phyloP scores from a whole-genome alignment of 129 eudicot species.

The Heracleum sosnowskyi region DNA sequence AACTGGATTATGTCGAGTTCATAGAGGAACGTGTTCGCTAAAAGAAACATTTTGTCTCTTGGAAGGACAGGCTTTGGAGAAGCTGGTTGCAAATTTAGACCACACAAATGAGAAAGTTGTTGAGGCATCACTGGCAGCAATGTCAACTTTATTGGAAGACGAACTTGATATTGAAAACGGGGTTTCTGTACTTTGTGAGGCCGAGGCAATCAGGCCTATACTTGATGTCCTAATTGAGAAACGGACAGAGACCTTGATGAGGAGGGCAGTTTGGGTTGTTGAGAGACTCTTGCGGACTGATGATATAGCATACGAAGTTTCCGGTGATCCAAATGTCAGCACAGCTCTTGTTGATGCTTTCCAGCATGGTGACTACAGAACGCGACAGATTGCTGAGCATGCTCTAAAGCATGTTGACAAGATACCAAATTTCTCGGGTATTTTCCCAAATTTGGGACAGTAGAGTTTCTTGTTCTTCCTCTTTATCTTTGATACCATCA shows the following conservation, averaged over 20 bases:
- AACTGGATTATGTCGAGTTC: conserved; percentile 68
- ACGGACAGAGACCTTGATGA: conserved; percentile 48
- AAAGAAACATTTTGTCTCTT: conserved; percentile 71
- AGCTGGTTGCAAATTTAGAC: conserved; percentile 71
- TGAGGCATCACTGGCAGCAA: conserved; percentile 86
- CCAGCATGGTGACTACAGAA: conserved; percentile 68
- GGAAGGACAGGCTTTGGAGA: conserved; percentile 77
- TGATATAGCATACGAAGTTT: conserved; percentile 57
- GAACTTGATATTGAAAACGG: conserved; percentile 71
- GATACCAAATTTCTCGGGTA: conserved; percentile 77
- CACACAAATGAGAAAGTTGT: conserved; percentile 74
- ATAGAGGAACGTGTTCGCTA: conserved; percentile 54
- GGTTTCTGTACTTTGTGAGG: conserved; percentile 46
- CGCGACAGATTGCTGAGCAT: conserved; percentile 81
- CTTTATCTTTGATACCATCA: neutral
- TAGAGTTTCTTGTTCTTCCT: neutral
- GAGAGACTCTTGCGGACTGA: conserved; percentile 65
- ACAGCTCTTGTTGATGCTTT: conserved; percentile 83
- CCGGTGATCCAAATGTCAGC: conserved; percentile 62
- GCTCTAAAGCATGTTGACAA: conserved; percentile 74
- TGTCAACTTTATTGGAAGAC: conserved; percentile 79
- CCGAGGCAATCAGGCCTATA: conserved; percentile 64
- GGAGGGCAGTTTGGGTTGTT: conserved; percentile 81
- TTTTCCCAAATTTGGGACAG: conserved; percentile 45
- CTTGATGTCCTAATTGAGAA: conserved; percentile 65